These are phyloP conservation scores for Venturia effusa DNA, from an alignment of 2,329 filamentous ascomycete species.

Conservation along the genomic window DNA sequence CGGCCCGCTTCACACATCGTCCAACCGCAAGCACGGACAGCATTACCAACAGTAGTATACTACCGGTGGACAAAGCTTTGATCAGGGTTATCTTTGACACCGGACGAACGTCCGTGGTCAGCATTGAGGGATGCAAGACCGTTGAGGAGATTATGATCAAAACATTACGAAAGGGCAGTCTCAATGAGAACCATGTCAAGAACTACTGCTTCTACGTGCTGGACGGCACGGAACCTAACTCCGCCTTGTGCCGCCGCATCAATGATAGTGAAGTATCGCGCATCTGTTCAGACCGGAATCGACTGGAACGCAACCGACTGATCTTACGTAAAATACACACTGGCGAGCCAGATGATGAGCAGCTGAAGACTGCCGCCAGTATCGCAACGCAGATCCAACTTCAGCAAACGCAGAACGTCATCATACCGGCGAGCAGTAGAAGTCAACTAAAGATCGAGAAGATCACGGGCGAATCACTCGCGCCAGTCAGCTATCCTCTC, in stretches of 20 bases:
- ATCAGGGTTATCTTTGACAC: slow-evolving; percentile 90
- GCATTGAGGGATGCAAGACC: slow-evolving; percentile 81
- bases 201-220: slow-evolving; percentile 97
- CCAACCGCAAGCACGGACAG: slow-evolving; percentile 78
- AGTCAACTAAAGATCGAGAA: slow-evolving; percentile 84
- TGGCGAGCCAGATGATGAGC: slow-evolving; percentile 76
- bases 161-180: slow-evolving; percentile 75
- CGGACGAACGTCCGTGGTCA: slow-evolving; percentile 85
- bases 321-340: slow-evolving; percentile 89
- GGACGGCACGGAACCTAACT: slow-evolving; percentile 72
- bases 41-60: slow-evolving; percentile 60
- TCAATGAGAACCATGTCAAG: slow-evolving; percentile 82
- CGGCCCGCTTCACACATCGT: slow-evolving; percentile 54
- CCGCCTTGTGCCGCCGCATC: slow-evolving; percentile 68
- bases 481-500: slow-evolving; percentile 74
- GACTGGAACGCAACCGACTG: slow-evolving; percentile 78
- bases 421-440: slow-evolving; percentile 55
- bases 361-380: slow-evolving; percentile 75
- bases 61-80: slow-evolving; percentile 77
- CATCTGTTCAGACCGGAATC: slow-evolving; percentile 76
- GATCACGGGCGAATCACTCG: slow-evolving; percentile 77
- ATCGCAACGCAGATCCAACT: slow-evolving; percentile 77
- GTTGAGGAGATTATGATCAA: slow-evolving; percentile 88
- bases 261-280: slow-evolving; percentile 82
- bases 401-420: slow-evolving; percentile 54